Conservation (phyloP, 225 moss, liverwort and hornwort species). For the Climacium dendroides region DNA sequence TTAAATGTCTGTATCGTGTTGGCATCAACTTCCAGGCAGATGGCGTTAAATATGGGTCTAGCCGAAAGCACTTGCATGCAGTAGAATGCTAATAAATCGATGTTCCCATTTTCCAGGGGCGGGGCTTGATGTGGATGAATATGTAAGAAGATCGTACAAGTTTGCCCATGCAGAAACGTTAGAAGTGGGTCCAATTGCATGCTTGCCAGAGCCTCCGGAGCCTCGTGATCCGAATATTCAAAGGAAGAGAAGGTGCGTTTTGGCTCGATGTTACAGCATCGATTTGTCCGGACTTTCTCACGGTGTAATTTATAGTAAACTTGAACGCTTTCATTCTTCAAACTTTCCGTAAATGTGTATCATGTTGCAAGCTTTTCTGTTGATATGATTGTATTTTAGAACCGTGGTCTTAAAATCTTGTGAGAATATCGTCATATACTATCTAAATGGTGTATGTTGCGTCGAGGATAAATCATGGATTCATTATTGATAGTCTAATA, state of each 20-base stretch:
- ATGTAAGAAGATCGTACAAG: slow-evolving; percentile 93
- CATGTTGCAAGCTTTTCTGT: not conserved
- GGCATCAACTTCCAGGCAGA: not conserved
- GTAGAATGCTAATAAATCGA: not conserved
- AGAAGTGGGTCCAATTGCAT: slow-evolving; percentile 96
- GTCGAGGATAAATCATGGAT: not conserved
- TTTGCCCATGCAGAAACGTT: slow-evolving; percentile 92
- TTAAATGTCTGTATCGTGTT: not conserved
- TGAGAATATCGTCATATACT: not conserved
- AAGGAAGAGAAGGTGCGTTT: slow-evolving; percentile 63
- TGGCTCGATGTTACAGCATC: not conserved
- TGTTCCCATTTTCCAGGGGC: slow-evolving; percentile 47
- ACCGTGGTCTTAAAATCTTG: not conserved
- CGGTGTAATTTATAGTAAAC: not conserved
- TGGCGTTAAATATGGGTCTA: not conserved
- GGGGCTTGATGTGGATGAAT: slow-evolving; percentile 97
- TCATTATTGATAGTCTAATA: not conserved
- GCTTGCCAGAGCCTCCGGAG: slow-evolving; percentile 96
- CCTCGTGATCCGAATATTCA: slow-evolving; percentile 79
- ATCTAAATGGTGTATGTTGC: not conserved
- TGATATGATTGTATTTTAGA: not conserved
- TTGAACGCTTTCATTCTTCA: not conserved
- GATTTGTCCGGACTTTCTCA: not conserved
- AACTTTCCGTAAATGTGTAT: not conserved
- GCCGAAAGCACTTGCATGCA: not conserved